Percentiles rank a stretch among this genome's conserved stretches.
Evolutionary conservation across 352 stramenopile genomes (phyloP).

Genomic region (Pythium catenulatum): DNA sequence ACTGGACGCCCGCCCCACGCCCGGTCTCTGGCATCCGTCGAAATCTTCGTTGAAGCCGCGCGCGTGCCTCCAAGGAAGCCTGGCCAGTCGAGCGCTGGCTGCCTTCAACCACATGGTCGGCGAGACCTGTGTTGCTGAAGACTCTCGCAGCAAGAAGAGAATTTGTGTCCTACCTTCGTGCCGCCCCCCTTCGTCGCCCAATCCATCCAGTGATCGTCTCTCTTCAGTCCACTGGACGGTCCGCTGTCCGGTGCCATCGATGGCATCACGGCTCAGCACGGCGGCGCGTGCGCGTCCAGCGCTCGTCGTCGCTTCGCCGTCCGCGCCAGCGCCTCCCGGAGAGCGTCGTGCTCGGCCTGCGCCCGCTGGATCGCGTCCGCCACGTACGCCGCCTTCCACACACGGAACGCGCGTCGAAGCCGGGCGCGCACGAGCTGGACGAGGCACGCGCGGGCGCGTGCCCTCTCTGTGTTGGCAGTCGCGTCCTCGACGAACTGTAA

Average conservation of each 20-base stretch:
- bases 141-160: too few species aligned
- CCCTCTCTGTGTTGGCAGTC: conserved; percentile 14
- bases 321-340: conserved; percentile 69
- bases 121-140: too few species aligned
- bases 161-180: too few species aligned
- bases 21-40: too few species aligned
- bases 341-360: conserved; percentile 67
- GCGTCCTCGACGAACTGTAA: not conserved
- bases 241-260: too few species aligned
- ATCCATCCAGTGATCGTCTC: too few species aligned
- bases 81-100: not conserved
- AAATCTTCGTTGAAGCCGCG: not conserved
- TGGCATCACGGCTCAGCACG: too few species aligned
- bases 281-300: too few species aligned
- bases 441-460: conserved; percentile 47
- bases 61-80: not conserved
- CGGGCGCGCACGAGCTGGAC: conserved; percentile 52
- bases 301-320: conserved; percentile 67
- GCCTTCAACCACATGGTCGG: not conserved
- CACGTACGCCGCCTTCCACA: conserved; percentile 79
- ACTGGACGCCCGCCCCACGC: too few species aligned
- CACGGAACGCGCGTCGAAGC: conserved; percentile 62
- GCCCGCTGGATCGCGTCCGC: conserved; percentile 67
- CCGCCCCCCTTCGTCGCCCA: too few species aligned
- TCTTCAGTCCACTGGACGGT: too few species aligned